Conservation (phyloP, 2,329 filamentous ascomycete genomes). For the Aureobasidium musti region DNA sequence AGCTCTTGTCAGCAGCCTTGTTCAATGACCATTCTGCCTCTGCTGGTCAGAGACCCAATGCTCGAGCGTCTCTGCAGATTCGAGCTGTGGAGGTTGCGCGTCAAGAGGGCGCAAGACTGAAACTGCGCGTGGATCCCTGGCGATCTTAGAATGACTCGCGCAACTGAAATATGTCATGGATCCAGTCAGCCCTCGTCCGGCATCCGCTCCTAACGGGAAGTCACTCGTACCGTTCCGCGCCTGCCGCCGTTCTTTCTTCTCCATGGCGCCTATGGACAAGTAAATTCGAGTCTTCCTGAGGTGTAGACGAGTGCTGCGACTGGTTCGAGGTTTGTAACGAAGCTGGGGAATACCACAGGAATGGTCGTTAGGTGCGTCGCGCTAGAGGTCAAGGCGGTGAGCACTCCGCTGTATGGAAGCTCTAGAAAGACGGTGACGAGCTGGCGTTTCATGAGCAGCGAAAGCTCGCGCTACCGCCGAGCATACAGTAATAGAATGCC, state of each 20-base stretch:
- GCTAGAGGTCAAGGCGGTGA: constrained; percentile 26
- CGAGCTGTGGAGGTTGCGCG: not conserved
- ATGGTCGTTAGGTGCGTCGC: constrained; percentile 4
- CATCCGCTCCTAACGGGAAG: not conserved
- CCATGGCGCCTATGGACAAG: not conserved
- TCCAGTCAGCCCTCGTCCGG: not conserved
- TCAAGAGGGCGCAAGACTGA: not conserved
- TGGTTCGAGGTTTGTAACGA: not conserved
- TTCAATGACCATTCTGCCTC: not conserved
- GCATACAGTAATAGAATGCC: constrained; percentile 5
- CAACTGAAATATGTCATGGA: not conserved
- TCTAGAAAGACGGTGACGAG: constrained; percentile 24
- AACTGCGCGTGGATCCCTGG: constrained; percentile 7
- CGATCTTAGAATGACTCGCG: constrained; percentile 21
- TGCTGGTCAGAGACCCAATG: not conserved
- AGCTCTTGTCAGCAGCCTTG: not conserved
- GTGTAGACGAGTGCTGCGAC: not conserved
- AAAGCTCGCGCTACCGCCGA: not conserved
- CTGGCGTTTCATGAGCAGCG: constrained; percentile 13
- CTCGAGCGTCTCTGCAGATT: not conserved
- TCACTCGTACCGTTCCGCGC: constrained; percentile 22
- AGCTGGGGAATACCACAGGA: not conserved
- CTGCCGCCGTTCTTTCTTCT: constrained; percentile 1
- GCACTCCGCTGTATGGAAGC: constrained; percentile 8
- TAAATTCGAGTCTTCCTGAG: not conserved